These are phyloP conservation scores for Pseudopediastrum boryanum DNA, from an alignment of 139 green algal species.

Conservation along the genomic window DNA sequence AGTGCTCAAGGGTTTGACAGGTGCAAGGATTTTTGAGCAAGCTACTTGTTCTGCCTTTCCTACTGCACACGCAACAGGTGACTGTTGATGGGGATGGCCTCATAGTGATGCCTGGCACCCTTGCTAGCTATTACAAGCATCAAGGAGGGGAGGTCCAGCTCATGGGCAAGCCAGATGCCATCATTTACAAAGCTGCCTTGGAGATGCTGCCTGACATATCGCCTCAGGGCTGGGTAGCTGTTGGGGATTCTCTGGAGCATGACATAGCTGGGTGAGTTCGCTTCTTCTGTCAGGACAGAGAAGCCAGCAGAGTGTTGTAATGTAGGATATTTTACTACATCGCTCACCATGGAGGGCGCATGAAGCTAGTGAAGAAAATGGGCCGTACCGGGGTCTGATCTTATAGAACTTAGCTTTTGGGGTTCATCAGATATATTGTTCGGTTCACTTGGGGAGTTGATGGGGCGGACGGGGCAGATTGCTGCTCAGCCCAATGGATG, in stretches of 20 bases:
- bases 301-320: not conserved
- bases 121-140: conserved; percentile 66
- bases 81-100: conserved; percentile 48
- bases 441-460: not conserved
- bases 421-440: not conserved
- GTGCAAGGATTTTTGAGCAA: too few species aligned
- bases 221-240: conserved; percentile 54
- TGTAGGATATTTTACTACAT: not conserved
- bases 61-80: too few species aligned
- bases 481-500: too few species aligned
- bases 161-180: conserved; percentile 83
- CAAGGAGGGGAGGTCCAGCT: conserved; percentile 59
- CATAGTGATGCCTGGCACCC: conserved; percentile 76
- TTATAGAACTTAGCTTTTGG: not conserved
- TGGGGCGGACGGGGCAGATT: too few species aligned
- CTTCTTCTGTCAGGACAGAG: not conserved
- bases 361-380: not conserved
- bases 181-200: conserved; percentile 76
- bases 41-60: too few species aligned
- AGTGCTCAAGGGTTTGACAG: too few species aligned
- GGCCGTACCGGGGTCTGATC: not conserved
- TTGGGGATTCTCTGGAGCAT: conserved; percentile 86
- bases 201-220: conserved; percentile 37
- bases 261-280: conserved; percentile 68
- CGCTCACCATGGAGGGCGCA: not conserved